phyloP scores from a whole-genome alignment of 1,139 yeast genomes.

The Pneumocystis carinii region DNA sequence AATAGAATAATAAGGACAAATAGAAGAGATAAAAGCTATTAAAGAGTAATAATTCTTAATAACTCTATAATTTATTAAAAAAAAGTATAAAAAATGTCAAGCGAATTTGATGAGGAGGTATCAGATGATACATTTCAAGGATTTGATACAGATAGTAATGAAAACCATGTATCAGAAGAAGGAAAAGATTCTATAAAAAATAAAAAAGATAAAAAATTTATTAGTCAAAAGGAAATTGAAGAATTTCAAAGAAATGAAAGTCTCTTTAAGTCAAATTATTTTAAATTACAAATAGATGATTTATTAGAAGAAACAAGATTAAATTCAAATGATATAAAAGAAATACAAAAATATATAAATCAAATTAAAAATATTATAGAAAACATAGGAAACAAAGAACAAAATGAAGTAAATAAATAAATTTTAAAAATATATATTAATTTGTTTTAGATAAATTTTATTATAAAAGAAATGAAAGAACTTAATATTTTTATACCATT shows the following conservation, averaged over 20 bases:
- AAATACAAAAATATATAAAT: constrained; percentile 65
- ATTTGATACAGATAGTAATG: not conserved
- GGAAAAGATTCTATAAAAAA: not conserved
- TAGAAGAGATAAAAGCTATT: too few species aligned
- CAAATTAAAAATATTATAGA: constrained; percentile 57
- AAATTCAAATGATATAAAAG: constrained; percentile 50
- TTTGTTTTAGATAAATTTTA: constrained; percentile 36
- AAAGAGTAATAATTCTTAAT: too few species aligned
- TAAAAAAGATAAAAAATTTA: not conserved
- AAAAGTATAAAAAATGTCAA: not conserved
- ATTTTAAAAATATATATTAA: not conserved
- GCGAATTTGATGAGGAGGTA: not conserved
- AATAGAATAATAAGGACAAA: too few species aligned
- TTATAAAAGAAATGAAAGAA: constrained; percentile 33
- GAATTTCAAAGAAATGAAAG: not conserved
- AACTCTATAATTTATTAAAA: not conserved
- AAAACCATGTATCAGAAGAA: not conserved
- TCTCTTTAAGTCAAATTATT: not conserved
- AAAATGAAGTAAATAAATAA: constrained; percentile 20
- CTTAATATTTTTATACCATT: constrained; percentile 57
- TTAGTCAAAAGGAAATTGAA: not conserved
- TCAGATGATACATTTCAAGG: not conserved
- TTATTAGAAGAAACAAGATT: constrained; percentile 61
- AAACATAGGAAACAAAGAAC: constrained; percentile 40
- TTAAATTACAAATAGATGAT: constrained; percentile 80